Base-by-base conservation (phyloP, 1,284 basidiomycete species). In the Macrocystidia cucumis region DNA sequence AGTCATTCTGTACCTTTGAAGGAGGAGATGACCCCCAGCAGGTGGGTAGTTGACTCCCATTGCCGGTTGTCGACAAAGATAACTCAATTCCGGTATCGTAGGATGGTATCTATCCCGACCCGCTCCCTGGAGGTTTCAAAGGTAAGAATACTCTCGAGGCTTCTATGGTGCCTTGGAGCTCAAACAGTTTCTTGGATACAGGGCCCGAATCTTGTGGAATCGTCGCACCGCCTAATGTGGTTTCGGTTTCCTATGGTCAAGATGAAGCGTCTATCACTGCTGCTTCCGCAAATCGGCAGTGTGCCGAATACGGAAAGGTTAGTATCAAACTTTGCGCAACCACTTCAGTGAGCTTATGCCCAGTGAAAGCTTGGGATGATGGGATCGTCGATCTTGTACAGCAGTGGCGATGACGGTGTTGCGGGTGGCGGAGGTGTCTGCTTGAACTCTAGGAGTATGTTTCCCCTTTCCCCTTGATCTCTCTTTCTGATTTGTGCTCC, bases 91-190 rank as follows among this genome's bases (percentile, higher is more conserved):
- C 31, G 20, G 24, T 4, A 4, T 12, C 19, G 6, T 20, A 69
- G 57, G 71, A 78, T 45, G 63, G 60, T 7, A 54, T 69, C 32
- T 80, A 77, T 41, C 78, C 78, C 1, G 72, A 78, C 46, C 41
- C 50, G 1, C 31, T 44, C 8, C 53, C 59, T 4, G 69, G 65
- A 9, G 74, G 74, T 19, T 78, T 52, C 32, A 47, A 50, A 30
- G 52, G 51, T 47, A 32, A 5, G 35, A 18, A 11, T 26, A 20
- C 1, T 8, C 4, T 5, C 6, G n/a, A 12, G 31, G 3, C 8
- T 11, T 16, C 1, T 9, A 3, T 4, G 1, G 19, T 9, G n/a
- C n/a, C n/a, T n/a, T n/a, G n/a, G n/a, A n/a, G 5, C 11, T 16
- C 11, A 14, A n/a, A 24, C 33, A 16, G 30, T 17, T 5, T 18